phyloP scores from a whole-genome alignment of 78 protist genomes.

The Speleostelium caveatum region DNA sequence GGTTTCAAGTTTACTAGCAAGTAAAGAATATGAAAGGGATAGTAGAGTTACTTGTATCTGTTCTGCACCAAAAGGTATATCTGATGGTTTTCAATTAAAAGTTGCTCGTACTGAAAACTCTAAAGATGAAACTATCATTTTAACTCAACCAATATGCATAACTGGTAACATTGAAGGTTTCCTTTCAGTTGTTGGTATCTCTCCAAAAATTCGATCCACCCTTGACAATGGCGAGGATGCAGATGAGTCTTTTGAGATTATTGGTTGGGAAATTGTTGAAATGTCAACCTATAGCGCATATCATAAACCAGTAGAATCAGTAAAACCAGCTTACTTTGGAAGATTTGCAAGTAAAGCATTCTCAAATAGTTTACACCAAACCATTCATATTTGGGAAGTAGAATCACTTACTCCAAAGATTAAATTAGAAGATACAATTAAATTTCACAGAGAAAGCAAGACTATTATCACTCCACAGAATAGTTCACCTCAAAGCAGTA shows the following conservation, averaged over 20 bases:
- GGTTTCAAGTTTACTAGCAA: slow-evolving; percentile 31
- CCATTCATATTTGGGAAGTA: slow-evolving; percentile 71
- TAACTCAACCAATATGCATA: slow-evolving; percentile 45
- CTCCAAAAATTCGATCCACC: slow-evolving; percentile 1
- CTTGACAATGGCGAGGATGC: background rate
- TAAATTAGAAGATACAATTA: slow-evolving; percentile 52
- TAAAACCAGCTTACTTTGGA: slow-evolving; percentile 56
- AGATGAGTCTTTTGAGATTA: background rate
- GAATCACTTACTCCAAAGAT: slow-evolving; percentile 55
- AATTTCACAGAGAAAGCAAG: slow-evolving; percentile 6
- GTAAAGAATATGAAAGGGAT: slow-evolving; percentile 22
- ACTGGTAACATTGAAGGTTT: slow-evolving; percentile 50
- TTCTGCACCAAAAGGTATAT: slow-evolving; percentile 52
- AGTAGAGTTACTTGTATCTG: slow-evolving; percentile 33
- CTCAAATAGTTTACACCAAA: slow-evolving; percentile 7
- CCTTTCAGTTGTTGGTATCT: slow-evolving; percentile 19
- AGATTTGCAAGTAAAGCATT: slow-evolving; percentile 53
- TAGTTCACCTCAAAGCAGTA: background rate
- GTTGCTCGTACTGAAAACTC: too few relatives aligned
- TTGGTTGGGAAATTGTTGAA: slow-evolving; percentile 28
- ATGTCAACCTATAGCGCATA: slow-evolving; percentile 29
- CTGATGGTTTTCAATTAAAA: slow-evolving; percentile 6
- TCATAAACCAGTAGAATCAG: slow-evolving; percentile 67
- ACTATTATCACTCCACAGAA: too few relatives aligned
- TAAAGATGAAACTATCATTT: background rate